A percentile compares a stretch with the other conserved stretches of the same genome.
These are phyloP conservation scores for Colletotrichum horii DNA, from an alignment of 2,329 filamentous ascomycete species.

Conservation along the genomic window DNA sequence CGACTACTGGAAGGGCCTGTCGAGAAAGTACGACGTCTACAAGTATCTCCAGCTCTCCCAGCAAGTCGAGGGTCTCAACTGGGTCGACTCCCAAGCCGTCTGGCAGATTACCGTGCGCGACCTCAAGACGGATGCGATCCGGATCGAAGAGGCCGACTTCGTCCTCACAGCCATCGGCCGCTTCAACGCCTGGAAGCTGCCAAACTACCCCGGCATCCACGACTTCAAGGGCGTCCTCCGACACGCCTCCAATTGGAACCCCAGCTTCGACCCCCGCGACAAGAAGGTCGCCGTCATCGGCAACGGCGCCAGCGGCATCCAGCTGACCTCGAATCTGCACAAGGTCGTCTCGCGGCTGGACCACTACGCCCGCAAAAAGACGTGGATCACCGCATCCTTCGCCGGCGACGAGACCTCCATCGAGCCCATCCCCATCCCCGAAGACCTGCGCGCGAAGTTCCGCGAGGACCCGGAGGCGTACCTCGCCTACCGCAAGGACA, in stretches of 20 bases:
- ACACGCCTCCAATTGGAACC: constrained; percentile 67
- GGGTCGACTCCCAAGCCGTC: constrained; percentile 53
- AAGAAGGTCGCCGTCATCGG: constrained; percentile 65
- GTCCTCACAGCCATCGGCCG: constrained; percentile 68
- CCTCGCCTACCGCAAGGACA: constrained; percentile 59
- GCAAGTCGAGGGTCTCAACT: constrained; percentile 59
- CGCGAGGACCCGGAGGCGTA: constrained; percentile 65
- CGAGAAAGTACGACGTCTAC: constrained; percentile 69
- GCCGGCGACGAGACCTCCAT: constrained; percentile 59
- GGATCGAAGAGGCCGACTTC: constrained; percentile 60
- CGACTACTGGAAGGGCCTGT: constrained; percentile 68
- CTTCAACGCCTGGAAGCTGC: constrained; percentile 70
- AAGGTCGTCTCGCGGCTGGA: constrained; percentile 56
- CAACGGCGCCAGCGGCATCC: constrained; percentile 67
- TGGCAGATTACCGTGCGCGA: constrained; percentile 61
- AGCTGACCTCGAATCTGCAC: constrained; percentile 59
- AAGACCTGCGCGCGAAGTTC: constrained; percentile 62
- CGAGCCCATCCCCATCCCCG: constrained; percentile 58
- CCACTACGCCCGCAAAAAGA: constrained; percentile 68
- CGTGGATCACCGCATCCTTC: constrained; percentile 72
- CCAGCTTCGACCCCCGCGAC: constrained; percentile 49
- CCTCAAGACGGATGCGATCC: constrained; percentile 38
- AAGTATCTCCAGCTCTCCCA: constrained; percentile 59
- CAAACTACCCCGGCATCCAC: constrained; percentile 62
- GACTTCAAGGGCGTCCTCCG: constrained; percentile 60